These are phyloP conservation scores for Kodamaea sp. DNA, from an alignment of 1,139 yeast species.

Conservation along the genomic window DNA sequence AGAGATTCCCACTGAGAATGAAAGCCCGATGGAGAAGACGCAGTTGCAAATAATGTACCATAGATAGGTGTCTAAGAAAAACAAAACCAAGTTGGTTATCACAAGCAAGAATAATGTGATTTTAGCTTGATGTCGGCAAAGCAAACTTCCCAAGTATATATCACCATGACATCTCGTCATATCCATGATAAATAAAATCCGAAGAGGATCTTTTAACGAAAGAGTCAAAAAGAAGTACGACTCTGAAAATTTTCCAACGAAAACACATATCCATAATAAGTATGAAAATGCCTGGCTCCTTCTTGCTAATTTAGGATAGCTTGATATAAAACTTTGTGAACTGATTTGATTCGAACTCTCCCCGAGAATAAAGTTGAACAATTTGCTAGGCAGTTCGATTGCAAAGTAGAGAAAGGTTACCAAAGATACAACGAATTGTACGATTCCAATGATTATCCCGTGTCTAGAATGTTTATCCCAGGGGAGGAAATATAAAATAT, in stretches of 20 bases:
- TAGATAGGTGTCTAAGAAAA: slow-evolving; percentile 81
- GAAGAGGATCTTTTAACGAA: slow-evolving; percentile 75
- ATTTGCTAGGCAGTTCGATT: slow-evolving; percentile 48
- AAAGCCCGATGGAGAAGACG: slow-evolving; percentile 65
- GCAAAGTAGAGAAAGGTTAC: slow-evolving; percentile 63
- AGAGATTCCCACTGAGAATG: slow-evolving; percentile 76
- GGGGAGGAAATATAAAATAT: slow-evolving; percentile 53
- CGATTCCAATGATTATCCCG: slow-evolving; percentile 54
- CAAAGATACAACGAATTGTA: slow-evolving; percentile 62
- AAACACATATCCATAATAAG: slow-evolving; percentile 74
- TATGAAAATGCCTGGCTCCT: slow-evolving; percentile 55
- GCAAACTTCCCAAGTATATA: slow-evolving; percentile 40
- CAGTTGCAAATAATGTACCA: slow-evolving; percentile 89
- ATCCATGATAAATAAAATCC: slow-evolving; percentile 62
- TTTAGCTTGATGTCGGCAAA: slow-evolving; percentile 64
- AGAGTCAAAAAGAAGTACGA: slow-evolving; percentile 66
- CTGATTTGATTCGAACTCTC: slow-evolving; percentile 9
- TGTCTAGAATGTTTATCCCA: slow-evolving; percentile 48
- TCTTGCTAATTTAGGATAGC: slow-evolving; percentile 60
- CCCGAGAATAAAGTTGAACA: slow-evolving; percentile 36
- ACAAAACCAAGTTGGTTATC: slow-evolving; percentile 68
- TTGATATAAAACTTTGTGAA: slow-evolving; percentile 40
- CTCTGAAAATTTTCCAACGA: slow-evolving; percentile 80
- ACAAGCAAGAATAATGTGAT: slow-evolving; percentile 57
- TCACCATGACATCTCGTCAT: slow-evolving; percentile 68